Evolutionary conservation across 768 basidiomycete genomes (phyloP).

Genomic region (Amanita rimosa): DNA sequence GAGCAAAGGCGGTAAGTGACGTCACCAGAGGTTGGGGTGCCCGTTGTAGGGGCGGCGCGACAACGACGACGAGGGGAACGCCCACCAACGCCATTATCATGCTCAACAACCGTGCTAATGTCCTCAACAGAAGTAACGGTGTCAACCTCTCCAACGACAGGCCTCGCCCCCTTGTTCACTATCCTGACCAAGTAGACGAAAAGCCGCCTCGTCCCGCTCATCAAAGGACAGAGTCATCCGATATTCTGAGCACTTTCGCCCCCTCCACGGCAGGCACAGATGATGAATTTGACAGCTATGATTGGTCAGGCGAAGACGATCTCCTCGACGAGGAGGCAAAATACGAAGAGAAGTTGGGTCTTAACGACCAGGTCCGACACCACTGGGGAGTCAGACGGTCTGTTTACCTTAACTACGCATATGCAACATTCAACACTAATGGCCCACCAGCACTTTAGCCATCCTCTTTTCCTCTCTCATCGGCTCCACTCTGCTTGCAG

Average conservation of each 20-base stretch:
- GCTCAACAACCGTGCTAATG: background rate
- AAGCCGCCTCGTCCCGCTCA: conserved; percentile 9
- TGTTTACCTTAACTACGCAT: conserved; percentile 1
- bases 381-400: conserved; percentile 49
- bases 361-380: conserved; percentile 24
- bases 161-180: conserved; percentile 2
- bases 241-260: conserved; percentile 17
- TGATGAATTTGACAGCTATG: conserved; percentile 53
- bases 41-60: background rate
- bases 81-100: background rate
- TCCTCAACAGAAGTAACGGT: conserved; percentile 6
- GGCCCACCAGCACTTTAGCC: conserved; percentile 35
- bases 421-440: conserved; percentile 1
- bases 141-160: conserved; percentile 11
- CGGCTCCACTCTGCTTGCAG: conserved; percentile 58
- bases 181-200: background rate
- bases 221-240: conserved; percentile 19
- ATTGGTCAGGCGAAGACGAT: conserved; percentile 76
- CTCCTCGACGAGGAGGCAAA: conserved; percentile 59
- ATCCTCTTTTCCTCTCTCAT: conserved; percentile 63
- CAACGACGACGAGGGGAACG: background rate
- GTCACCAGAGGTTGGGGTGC: background rate
- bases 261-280: conserved; percentile 43
- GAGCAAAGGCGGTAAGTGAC: conserved; percentile 12
- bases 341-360: conserved; percentile 51